These are phyloP conservation scores for Cystobasidium slooffiae DNA, from an alignment of 1,284 basidiomycete species.

Conservation along the genomic window DNA sequence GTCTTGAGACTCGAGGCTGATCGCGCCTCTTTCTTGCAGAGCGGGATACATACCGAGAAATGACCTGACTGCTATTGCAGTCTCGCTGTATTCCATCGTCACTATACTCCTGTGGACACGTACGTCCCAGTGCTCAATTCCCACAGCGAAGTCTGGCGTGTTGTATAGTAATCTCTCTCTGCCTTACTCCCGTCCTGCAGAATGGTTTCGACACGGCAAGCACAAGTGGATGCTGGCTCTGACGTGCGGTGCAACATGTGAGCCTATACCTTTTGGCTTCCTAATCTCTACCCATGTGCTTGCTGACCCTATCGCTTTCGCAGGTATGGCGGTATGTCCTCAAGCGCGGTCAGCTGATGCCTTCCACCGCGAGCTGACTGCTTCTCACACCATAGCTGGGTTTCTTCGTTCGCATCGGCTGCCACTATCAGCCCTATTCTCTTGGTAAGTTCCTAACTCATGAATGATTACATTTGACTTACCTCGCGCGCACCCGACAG, in stretches of 20 bases:
- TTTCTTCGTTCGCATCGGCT: slow-evolving; percentile 33
- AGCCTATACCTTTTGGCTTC: neutral
- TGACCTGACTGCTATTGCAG: slow-evolving; percentile 29
- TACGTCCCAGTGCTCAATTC: neutral
- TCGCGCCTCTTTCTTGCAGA: neutral
- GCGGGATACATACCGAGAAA: slow-evolving; percentile 36
- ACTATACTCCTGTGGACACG: slow-evolving; percentile 30
- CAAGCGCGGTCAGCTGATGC: neutral
- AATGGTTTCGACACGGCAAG: slow-evolving; percentile 24
- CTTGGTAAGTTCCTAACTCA: neutral
- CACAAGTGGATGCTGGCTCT: slow-evolving; percentile 37
- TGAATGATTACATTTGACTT: neutral
- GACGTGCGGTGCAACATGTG: slow-evolving; percentile 23
- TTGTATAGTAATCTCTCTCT: neutral
- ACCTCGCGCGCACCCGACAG: neutral
- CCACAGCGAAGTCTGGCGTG: no score
- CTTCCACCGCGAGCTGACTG: neutral
- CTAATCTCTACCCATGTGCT: neutral
- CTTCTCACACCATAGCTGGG: neutral
- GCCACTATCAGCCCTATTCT: slow-evolving; percentile 32
- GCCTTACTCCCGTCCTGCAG: neutral
- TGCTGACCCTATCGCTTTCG: neutral
- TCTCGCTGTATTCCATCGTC: slow-evolving; percentile 28
- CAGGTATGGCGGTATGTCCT: slow-evolving; percentile 6
- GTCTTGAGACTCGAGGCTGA: neutral